phyloP scores from a whole-genome alignment of 352 stramenopile genomes.

The Pythium dissimile region DNA sequence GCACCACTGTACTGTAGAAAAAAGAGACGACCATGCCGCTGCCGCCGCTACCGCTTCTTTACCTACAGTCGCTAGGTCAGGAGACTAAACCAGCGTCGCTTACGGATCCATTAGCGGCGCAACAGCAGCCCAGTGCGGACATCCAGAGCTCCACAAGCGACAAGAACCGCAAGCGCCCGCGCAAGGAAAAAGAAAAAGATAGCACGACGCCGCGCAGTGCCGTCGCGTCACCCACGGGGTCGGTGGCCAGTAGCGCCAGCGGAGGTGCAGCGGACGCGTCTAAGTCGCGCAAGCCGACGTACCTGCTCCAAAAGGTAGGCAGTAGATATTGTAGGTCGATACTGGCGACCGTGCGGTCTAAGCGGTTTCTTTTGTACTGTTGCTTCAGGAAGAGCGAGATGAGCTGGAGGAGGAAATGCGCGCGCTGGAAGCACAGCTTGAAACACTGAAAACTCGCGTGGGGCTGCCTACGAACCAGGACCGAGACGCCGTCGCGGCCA shows the following conservation, averaged over 20 bases:
- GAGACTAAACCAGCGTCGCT: background rate
- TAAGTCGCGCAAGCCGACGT: conserved; percentile 3
- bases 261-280: background rate
- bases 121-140: background rate
- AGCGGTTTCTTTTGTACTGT: background rate
- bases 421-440: background rate
- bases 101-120: background rate
- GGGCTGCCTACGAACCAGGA: background rate
- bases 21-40: background rate
- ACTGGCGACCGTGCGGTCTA: background rate
- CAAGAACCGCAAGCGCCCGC: background rate
- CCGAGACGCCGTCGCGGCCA: background rate
- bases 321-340: background rate
- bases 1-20: background rate
- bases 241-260: background rate
- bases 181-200: background rate
- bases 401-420: background rate
- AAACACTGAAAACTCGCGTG: background rate
- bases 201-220: background rate
- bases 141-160: background rate
- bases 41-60: background rate
- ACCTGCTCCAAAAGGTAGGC: background rate
- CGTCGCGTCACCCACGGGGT: background rate
- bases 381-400: background rate
- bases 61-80: background rate